Conservation (phyloP, 805 yeast species). For the Ogataea sp. region DNA sequence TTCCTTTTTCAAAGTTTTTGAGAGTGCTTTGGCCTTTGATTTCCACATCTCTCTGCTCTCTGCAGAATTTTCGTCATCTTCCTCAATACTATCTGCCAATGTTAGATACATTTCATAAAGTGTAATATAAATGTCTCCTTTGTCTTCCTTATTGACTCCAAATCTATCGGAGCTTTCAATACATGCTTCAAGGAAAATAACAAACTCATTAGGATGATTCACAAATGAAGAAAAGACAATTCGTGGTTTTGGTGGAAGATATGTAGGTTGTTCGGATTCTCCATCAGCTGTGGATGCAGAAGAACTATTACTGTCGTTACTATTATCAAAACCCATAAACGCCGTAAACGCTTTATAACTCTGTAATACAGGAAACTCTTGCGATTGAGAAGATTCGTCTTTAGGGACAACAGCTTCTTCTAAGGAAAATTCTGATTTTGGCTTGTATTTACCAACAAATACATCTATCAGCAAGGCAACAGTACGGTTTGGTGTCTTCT, state of each 20-base stretch:
- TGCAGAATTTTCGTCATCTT: slow-evolving; percentile 15
- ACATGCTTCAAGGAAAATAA: slow-evolving; percentile 88
- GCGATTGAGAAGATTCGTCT: background rate
- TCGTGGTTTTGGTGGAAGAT: slow-evolving; percentile 87
- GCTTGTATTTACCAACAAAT: slow-evolving; percentile 77
- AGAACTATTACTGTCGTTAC: too few relatives aligned
- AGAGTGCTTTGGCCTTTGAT: slow-evolving; percentile 49
- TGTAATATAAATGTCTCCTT: slow-evolving; percentile 66
- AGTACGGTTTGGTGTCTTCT: slow-evolving; percentile 67
- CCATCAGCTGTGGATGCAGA: too few relatives aligned
- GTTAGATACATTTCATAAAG: slow-evolving; percentile 75
- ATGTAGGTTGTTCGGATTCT: slow-evolving; percentile 48
- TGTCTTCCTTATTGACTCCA: slow-evolving; percentile 64
- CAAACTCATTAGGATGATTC: slow-evolving; percentile 82
- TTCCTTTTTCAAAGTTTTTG: slow-evolving; percentile 26
- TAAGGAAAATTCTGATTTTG: slow-evolving; percentile 21
- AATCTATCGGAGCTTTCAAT: slow-evolving; percentile 67
- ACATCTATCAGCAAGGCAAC: slow-evolving; percentile 77
- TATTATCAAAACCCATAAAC: slow-evolving; percentile 29
- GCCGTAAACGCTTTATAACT: slow-evolving; percentile 52
- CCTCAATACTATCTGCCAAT: slow-evolving; percentile 32
- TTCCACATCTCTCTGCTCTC: slow-evolving; percentile 49
- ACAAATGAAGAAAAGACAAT: slow-evolving; percentile 81
- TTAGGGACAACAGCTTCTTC: background rate
- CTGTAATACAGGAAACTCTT: slow-evolving; percentile 17